Percentiles rank a stretch among this genome's conserved stretches.
These are phyloP conservation scores for Onygenales sp. DNA, from an alignment of 2,329 filamentous ascomycete species.

Conservation along the genomic window DNA sequence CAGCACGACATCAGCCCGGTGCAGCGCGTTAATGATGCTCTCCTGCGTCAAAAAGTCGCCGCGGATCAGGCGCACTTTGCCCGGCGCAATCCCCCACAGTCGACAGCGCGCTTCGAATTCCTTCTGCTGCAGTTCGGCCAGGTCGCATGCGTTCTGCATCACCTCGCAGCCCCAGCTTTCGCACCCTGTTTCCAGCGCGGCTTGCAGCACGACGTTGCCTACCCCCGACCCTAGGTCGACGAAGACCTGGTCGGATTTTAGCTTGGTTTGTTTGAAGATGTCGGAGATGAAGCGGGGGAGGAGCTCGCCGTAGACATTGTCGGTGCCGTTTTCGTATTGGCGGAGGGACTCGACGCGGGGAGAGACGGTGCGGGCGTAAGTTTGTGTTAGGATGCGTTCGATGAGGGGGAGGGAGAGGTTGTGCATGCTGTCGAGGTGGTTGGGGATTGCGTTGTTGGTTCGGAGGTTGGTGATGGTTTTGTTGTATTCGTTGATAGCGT, in stretches of 20 bases:
- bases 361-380: slow-evolving; percentile 86
- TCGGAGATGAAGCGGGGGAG: slow-evolving; percentile 73
- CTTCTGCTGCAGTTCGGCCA: slow-evolving; percentile 67
- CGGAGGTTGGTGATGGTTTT: slow-evolving; percentile 55
- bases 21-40: slow-evolving; percentile 62
- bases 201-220: slow-evolving; percentile 89
- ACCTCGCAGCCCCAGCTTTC: slow-evolving; percentile 95
- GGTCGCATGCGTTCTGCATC: slow-evolving; percentile 79
- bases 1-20: slow-evolving; percentile 84
- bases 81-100: slow-evolving; percentile 78
- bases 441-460: slow-evolving; percentile 60
- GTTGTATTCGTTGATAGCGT: slow-evolving; percentile 71
- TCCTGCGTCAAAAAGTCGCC: slow-evolving; percentile 75
- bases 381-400: slow-evolving; percentile 73
- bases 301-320: slow-evolving; percentile 92
- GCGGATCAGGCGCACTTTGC: slow-evolving; percentile 66
- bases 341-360: slow-evolving; percentile 74
- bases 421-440: slow-evolving; percentile 60
- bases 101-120: slow-evolving; percentile 80
- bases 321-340: slow-evolving; percentile 80
- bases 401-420: slow-evolving; percentile 63
- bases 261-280: slow-evolving; percentile 67
- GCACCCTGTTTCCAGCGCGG: slow-evolving; percentile 84
- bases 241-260: slow-evolving; percentile 79
- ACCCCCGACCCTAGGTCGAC: slow-evolving; percentile 93